phyloP scores from a whole-genome alignment of 2,329 filamentous ascomycete genomes.

The Graphilbum fragrans region DNA sequence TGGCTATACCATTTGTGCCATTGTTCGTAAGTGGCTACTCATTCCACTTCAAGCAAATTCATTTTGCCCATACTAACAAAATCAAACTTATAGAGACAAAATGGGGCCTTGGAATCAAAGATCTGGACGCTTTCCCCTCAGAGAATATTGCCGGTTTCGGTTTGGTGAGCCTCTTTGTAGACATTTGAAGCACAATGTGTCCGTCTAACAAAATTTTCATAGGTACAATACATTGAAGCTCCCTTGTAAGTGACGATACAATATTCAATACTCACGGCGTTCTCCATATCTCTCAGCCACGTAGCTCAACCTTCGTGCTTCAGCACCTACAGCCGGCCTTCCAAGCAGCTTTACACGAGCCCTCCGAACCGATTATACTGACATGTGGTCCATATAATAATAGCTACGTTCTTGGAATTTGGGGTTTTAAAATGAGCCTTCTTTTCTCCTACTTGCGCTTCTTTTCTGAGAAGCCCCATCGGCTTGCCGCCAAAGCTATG shows the following conservation, averaged over 20 bases:
- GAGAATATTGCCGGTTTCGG: conserved; percentile 26
- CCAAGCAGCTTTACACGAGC: neutral
- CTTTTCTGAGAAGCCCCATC: neutral
- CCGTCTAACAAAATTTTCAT: conserved; percentile 2
- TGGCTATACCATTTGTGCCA: conserved; percentile 21
- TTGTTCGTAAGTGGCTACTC: conserved; percentile 20
- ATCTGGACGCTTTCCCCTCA: conserved; percentile 21
- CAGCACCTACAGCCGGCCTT: neutral
- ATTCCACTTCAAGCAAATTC: neutral
- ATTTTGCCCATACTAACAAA: neutral
- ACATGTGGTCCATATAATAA: no score
- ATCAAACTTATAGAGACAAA: conserved; percentile 22
- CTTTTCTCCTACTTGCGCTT: conserved; percentile 32
- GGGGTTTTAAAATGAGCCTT: conserved; percentile 33
- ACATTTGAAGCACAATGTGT: no score
- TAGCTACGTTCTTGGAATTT: conserved; percentile 28
- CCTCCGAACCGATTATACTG: no score
- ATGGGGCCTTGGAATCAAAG: conserved; percentile 27
- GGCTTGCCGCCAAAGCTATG: neutral
- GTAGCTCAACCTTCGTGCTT: no score
- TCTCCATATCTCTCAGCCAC: no score
- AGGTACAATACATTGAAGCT: conserved; percentile 27
- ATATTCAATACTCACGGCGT: neutral
- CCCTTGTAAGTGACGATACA: conserved; percentile 23
- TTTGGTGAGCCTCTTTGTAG: conserved; percentile 17